A percentile compares a stretch with the other conserved stretches of the same genome.
Evolutionary conservation across 1,284 basidiomycete genomes (phyloP).

Genomic region (Sanghuangporus sanghuang): DNA sequence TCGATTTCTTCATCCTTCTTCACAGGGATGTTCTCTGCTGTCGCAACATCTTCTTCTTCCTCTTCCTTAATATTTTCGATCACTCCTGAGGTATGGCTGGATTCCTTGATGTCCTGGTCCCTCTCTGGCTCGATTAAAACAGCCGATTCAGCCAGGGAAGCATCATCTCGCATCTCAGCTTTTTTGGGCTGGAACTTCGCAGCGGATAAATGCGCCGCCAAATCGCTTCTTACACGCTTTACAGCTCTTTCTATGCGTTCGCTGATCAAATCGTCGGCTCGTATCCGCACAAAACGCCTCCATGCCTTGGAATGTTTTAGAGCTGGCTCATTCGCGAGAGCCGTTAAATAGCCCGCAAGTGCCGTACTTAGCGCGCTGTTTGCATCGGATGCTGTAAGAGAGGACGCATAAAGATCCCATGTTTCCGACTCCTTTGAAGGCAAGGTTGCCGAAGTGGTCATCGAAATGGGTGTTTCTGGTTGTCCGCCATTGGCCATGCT

Average conservation of each 20-base stretch:
- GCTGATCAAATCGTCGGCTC: slow-evolving; percentile 83
- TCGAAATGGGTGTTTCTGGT: neutral
- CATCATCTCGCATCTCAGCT: slow-evolving; percentile 27
- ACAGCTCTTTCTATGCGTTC: slow-evolving; percentile 82
- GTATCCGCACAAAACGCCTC: slow-evolving; percentile 82
- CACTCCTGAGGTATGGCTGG: neutral
- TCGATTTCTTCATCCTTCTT: slow-evolving; percentile 5
- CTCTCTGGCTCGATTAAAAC: slow-evolving; percentile 18
- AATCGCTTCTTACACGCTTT: slow-evolving; percentile 79
- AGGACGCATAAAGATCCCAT: slow-evolving; percentile 19
- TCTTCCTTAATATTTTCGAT: slow-evolving; percentile 27
- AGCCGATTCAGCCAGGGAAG: slow-evolving; percentile 10
- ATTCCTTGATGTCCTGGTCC: slow-evolving; percentile 11
- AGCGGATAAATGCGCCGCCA: slow-evolving; percentile 55
- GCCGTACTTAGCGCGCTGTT: slow-evolving; percentile 44
- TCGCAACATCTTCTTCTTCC: slow-evolving; percentile 26
- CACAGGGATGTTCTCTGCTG: slow-evolving; percentile 19
- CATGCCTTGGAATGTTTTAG: slow-evolving; percentile 66
- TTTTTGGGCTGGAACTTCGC: slow-evolving; percentile 24
- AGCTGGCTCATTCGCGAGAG: slow-evolving; percentile 60
- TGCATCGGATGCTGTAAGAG: slow-evolving; percentile 13
- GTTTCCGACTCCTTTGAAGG: slow-evolving; percentile 14
- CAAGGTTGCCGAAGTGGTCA: slow-evolving; percentile 15
- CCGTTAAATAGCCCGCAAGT: slow-evolving; percentile 78
- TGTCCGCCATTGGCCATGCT: slow-evolving; percentile 5